phyloP scores from a whole-genome alignment of 257 asterid genomes.

The Ilex asprella region DNA sequence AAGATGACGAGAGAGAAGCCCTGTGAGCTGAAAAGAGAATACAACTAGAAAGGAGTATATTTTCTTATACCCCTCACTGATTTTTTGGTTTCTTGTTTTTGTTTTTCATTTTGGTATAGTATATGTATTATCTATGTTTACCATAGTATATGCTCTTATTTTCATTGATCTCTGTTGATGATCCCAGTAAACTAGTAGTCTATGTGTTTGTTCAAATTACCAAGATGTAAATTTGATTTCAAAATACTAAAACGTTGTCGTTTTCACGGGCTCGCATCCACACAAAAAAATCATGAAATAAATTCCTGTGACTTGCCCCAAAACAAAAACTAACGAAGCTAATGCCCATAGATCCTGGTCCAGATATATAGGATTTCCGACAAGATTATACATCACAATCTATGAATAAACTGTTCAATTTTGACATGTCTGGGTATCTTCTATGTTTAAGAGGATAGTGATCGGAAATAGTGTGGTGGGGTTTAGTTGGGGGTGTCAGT shows the following conservation, averaged over 20 bases:
- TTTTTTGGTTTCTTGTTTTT: conserved; percentile 31
- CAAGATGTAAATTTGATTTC: no score
- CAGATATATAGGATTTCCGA: conserved; percentile 17
- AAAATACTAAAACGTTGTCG: no score
- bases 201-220: no score
- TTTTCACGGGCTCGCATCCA: no score
- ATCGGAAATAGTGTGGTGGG: neutral
- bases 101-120: conserved; percentile 37
- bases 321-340: no score
- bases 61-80: conserved; percentile 15
- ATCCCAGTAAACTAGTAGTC: no score
- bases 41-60: conserved; percentile 13
- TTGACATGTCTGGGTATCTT: no score
- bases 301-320: no score
- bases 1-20: conserved; percentile 31
- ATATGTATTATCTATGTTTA: conserved; percentile 24
- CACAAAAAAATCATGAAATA: no score
- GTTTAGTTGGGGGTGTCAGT: no score
- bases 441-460: neutral
- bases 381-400: conserved; percentile 14
- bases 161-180: conserved; percentile 1
- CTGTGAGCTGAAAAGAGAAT: conserved; percentile 10
- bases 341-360: conserved; percentile 1
- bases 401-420: neutral
- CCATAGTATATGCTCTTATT: conserved; percentile 5